Evolutionary conservation across 1,284 basidiomycete genomes (phyloP), one percentile per base, ranked within the genome.

Genomic region (Stereum hirsutum): DNA sequence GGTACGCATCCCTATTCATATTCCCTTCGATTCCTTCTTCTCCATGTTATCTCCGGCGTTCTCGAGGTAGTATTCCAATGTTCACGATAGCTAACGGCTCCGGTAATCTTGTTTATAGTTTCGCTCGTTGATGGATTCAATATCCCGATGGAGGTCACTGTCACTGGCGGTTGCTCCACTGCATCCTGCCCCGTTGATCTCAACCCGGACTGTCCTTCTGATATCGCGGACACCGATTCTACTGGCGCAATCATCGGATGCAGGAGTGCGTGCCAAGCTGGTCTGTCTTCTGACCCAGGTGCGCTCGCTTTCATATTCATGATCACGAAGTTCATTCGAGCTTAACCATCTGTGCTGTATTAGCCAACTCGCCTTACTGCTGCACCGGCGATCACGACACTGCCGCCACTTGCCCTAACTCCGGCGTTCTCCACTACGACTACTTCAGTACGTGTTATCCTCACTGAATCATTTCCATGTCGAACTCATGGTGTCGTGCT

Each of bases 191-290:
- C 69, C 1, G 68, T 70, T 27, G 75, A 82, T 52, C 64, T 82
- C 44, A 68, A 66, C 14, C 67, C 67, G 8, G 59, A 64, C 47
- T 75, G 73, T 69, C 66, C 4, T 15, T 39, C 21, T 2, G 4
- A 17, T 11, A 26, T 36, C 5, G 3, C 23, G 69, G 65, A 69
- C 52, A 64, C 57, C 49, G 74, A 75, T 54, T 60, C 68, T 4
- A 56, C 60, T 25, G 78, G 79, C 6, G 62, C 63, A 54, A 66
- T 67, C 5, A 66, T 75, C 21, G 78, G 76, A 6, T 80, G 78
- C 64, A 71, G 70, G 56, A 73, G 69, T 40, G 73, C 79, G 2
- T 83, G 79, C 57, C 50, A 57, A 1, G 76, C 76, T 11, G 75
- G 77, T 50, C 59, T 80, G 24, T 57, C 57, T 45, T 59, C 59